Evolutionary conservation across 106 monocot species (phyloP).

Genomic region (Allium cepa): DNA sequence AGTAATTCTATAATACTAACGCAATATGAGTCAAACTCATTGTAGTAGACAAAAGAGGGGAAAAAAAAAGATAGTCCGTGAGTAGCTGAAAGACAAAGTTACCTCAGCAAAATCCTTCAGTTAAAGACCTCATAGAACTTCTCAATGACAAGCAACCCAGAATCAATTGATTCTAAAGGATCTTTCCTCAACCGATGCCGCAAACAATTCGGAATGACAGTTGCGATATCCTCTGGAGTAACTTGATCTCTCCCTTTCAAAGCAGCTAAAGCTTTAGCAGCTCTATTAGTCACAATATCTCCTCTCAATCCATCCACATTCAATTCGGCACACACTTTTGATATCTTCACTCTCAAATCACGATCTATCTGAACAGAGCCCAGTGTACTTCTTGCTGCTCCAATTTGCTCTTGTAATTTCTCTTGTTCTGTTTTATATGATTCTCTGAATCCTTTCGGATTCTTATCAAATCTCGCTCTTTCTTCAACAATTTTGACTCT

Average conservation of each 20-base stretch:
- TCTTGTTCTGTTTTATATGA: constrained; percentile 79
- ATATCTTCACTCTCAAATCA: constrained; percentile 87
- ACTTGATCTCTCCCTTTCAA: constrained; percentile 87
- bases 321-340: constrained; percentile 87
- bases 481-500: constrained; percentile 98
- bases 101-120: constrained; percentile 27
- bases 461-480: constrained; percentile 69
- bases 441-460: constrained; percentile 77
- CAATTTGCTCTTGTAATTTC: constrained; percentile 78
- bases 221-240: constrained; percentile 76
- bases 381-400: constrained; percentile 51
- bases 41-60: too few species aligned
- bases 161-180: constrained; percentile 94
- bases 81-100: not conserved
- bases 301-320: constrained; percentile 98
- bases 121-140: constrained; percentile 97
- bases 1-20: too few species aligned
- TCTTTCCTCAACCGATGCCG: constrained; percentile 97
- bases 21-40: too few species aligned
- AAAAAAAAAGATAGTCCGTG: too few species aligned
- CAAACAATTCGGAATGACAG: constrained; percentile 96
- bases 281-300: constrained; percentile 89
- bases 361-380: constrained; percentile 68
- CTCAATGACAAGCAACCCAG: constrained; percentile 83
- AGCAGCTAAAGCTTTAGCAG: constrained; percentile 91